phyloP scores from a whole-genome alignment of 2,329 filamentous ascomycete genomes.

The Phyllosticta citriasiana region DNA sequence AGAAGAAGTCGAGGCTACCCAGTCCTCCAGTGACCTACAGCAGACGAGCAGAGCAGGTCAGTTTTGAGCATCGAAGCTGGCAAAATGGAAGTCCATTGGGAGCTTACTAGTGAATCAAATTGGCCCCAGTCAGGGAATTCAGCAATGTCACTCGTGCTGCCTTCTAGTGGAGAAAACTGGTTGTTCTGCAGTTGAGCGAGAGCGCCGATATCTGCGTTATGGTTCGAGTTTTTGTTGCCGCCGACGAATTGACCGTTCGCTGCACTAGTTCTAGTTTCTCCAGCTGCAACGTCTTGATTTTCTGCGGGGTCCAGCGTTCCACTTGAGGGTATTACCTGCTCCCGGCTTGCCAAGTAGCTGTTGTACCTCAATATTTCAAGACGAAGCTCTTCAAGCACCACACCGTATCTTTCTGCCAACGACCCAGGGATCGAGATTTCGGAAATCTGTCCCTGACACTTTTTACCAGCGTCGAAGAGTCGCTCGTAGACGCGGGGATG shows the following conservation, averaged over 20 bases:
- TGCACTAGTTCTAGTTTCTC: background rate
- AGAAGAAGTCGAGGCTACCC: conserved; percentile 3
- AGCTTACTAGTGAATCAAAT: conserved; percentile 28
- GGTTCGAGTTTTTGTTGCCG: background rate
- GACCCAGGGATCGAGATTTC: conserved; percentile 23
- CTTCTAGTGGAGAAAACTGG: background rate
- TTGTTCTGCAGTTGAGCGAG: background rate
- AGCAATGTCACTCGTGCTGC: conserved; percentile 20
- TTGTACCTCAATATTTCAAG: conserved; percentile 30
- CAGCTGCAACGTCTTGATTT: background rate
- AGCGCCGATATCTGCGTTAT: background rate
- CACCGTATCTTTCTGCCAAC: conserved; percentile 37
- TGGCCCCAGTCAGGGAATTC: conserved; percentile 29
- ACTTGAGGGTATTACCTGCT: background rate
- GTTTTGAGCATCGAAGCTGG: background rate
- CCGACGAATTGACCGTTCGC: background rate
- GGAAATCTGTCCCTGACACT: conserved; percentile 31
- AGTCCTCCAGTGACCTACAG: background rate
- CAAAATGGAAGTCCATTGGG: background rate
- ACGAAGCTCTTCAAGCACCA: conserved; percentile 44
- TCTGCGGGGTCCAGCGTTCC: background rate
- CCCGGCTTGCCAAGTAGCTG: background rate
- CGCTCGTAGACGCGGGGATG: conserved; percentile 39
- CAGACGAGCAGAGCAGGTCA: too few relatives aligned
- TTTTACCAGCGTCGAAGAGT: conserved; percentile 34